A percentile compares a stretch with the other conserved stretches of the same genome.
Conservation (phyloP, 345 rosid species). For the Raphanus sativus region DNA sequence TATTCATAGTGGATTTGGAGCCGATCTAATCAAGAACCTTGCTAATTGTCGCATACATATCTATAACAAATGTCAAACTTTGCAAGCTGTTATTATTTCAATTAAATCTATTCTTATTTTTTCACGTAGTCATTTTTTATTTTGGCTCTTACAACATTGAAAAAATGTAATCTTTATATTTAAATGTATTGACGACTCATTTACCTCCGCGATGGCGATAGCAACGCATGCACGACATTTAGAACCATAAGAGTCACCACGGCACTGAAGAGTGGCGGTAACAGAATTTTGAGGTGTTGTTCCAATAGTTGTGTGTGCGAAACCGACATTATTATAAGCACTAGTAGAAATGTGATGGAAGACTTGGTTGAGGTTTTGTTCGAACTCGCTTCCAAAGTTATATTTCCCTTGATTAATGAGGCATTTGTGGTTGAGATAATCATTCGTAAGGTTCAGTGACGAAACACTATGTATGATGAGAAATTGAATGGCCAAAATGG, state of each 20-base stretch:
- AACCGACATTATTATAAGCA: neutral
- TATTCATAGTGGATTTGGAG: too few species aligned
- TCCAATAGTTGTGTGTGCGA: neutral
- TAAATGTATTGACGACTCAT: neutral
- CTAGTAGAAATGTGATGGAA: neutral
- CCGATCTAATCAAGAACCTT: too few species aligned
- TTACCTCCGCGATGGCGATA: neutral
- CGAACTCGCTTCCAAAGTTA: neutral
- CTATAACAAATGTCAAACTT: neutral
- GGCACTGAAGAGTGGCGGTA: neutral
- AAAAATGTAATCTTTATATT: neutral
- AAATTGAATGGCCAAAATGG: neutral
- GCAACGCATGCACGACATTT: neutral
- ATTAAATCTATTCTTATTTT: neutral
- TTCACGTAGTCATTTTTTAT: neutral
- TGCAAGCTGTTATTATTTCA: neutral
- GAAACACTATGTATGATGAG: neutral
- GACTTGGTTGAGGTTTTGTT: neutral
- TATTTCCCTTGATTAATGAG: too few species aligned
- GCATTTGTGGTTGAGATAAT: neutral
- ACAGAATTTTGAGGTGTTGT: neutral
- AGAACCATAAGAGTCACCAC: neutral
- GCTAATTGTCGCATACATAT: too few species aligned
- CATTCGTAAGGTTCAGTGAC: neutral
- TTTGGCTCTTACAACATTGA: neutral